Conservation (phyloP, 495 filamentous ascomycete genomes). For the Talaromyces proteolyticus region DNA sequence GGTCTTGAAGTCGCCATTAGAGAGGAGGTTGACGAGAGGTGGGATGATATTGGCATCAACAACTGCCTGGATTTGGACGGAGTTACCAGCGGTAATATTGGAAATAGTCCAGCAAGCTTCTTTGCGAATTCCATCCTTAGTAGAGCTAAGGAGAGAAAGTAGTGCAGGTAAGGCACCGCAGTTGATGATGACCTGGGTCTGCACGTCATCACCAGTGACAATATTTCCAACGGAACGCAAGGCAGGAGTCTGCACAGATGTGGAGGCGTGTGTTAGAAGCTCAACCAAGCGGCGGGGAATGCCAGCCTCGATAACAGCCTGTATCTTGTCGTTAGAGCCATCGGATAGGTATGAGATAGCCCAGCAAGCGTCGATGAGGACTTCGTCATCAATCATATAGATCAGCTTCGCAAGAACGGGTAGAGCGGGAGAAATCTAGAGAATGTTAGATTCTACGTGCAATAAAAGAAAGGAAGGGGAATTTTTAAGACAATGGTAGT, state of each 20-base stretch:
- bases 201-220: slow-evolving; percentile 96
- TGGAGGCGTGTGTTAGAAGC: slow-evolving; percentile 97
- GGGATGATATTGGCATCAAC: slow-evolving; percentile 97
- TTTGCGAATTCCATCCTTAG: slow-evolving; percentile 98
- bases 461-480: not conserved
- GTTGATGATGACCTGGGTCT: slow-evolving; percentile 99
- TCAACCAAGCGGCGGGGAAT: slow-evolving; percentile 97
- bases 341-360: slow-evolving; percentile 99
- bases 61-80: slow-evolving; percentile 93
- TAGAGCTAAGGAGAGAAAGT: slow-evolving; percentile 86
- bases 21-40: slow-evolving; percentile 89
- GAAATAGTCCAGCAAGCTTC: slow-evolving; percentile 99
- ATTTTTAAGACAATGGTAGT: not conserved
- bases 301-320: slow-evolving; percentile 96
- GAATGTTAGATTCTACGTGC: slow-evolving; percentile 11
- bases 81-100: slow-evolving; percentile 98
- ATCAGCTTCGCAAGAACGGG: slow-evolving; percentile 95
- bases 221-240: slow-evolving; percentile 98
- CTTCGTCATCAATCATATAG: slow-evolving; percentile 97
- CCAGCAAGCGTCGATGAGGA: slow-evolving; percentile 99
- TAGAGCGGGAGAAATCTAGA: slow-evolving; percentile 92
- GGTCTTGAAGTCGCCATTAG: slow-evolving; percentile 98
- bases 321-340: slow-evolving; percentile 98
- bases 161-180: slow-evolving; percentile 89
- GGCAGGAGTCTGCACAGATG: slow-evolving; percentile 96